phyloP scores from a whole-genome alignment of 169 alveolate genomes.

The Cytauxzoon felis region DNA sequence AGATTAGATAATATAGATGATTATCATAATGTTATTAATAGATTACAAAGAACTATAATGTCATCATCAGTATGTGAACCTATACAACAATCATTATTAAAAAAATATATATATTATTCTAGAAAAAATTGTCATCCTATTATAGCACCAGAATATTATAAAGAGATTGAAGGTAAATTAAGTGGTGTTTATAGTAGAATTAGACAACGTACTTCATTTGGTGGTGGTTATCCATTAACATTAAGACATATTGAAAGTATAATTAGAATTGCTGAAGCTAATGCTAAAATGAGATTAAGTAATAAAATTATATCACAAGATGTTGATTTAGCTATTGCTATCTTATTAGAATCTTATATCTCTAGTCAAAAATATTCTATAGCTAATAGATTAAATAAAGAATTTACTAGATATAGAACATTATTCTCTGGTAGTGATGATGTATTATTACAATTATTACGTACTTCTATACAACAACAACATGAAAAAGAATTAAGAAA shows the following conservation, averaged over 20 bases:
- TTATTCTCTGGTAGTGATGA: constrained; percentile 80
- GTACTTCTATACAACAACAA: constrained; percentile 69
- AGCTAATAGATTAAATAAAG: constrained; percentile 83
- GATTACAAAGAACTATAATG: constrained; percentile 64
- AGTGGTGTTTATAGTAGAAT: constrained; percentile 89
- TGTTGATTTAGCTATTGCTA: constrained; percentile 95
- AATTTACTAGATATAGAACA: constrained; percentile 79
- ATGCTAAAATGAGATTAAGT: constrained; percentile 94
- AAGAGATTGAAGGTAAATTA: constrained; percentile 71
- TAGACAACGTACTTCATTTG: constrained; percentile 89
- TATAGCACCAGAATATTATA: constrained; percentile 70
- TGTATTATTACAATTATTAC: constrained; percentile 71
- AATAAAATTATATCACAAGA: constrained; percentile 91
- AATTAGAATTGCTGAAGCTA: constrained; percentile 94
- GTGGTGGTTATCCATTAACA: constrained; percentile 96
- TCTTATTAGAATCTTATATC: constrained; percentile 92
- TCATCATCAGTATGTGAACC: constrained; percentile 80
- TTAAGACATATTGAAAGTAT: constrained; percentile 95
- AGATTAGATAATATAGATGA: constrained; percentile 70
- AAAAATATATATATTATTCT: constrained; percentile 95
- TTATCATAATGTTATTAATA: constrained; percentile 71
- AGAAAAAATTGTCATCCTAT: constrained; percentile 84
- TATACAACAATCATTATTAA: constrained; percentile 87
- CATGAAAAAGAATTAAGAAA: constrained; percentile 61
- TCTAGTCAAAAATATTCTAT: constrained; percentile 92